Conservation (phyloP, 805 yeast species). For the Isabelozyma gotoi region DNA sequence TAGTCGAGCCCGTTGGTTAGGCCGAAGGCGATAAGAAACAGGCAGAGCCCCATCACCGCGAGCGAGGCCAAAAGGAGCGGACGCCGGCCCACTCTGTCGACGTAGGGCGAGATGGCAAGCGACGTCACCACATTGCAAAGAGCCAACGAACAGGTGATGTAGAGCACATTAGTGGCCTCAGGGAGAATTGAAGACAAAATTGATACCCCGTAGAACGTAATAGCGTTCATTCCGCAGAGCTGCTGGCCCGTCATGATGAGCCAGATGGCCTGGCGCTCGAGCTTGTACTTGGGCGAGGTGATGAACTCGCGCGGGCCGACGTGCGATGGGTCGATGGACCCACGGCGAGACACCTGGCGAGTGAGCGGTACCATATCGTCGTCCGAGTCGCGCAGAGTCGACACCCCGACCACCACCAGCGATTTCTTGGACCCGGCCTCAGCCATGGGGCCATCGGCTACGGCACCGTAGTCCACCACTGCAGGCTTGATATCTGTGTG, state of each 20-base stretch:
- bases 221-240: slow-evolving; percentile 80
- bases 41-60: slow-evolving; percentile 18
- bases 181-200: slow-evolving; percentile 71
- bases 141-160: slow-evolving; percentile 73
- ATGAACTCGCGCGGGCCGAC: slow-evolving; percentile 21
- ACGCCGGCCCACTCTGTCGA: slow-evolving; percentile 74
- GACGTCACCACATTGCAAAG: slow-evolving; percentile 71
- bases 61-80: slow-evolving; percentile 28
- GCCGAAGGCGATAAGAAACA: slow-evolving; percentile 27
- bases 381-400: background rate
- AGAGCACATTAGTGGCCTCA: slow-evolving; percentile 49
- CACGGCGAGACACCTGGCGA: slow-evolving; percentile 17
- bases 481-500: background rate
- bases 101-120: slow-evolving; percentile 60
- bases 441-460: background rate
- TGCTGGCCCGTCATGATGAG: slow-evolving; percentile 40
- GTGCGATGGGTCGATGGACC: slow-evolving; percentile 29
- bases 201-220: slow-evolving; percentile 86
- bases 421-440: background rate
- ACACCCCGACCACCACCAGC: slow-evolving; percentile 1
- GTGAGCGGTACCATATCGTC: slow-evolving; percentile 6
- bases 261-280: slow-evolving; percentile 28
- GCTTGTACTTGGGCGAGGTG: slow-evolving; percentile 14
- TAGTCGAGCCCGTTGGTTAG: slow-evolving; percentile 12
- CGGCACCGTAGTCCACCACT: background rate